These are phyloP conservation scores for Apophysomyces trapeziformis DNA, from an alignment of 371 early-diverging fungal species.

Conservation along the genomic window DNA sequence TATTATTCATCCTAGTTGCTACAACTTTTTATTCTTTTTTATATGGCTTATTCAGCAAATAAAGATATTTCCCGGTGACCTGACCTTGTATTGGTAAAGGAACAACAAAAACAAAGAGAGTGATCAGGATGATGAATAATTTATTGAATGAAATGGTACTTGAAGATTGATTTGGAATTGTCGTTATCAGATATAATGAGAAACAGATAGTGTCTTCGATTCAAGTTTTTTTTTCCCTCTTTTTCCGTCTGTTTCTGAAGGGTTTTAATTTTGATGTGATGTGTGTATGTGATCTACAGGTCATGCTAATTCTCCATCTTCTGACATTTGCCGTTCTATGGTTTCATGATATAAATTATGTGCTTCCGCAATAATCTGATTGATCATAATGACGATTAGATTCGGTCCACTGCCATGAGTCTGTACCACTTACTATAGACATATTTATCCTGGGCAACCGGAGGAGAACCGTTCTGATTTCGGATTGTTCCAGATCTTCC, in stretches of 20 bases:
- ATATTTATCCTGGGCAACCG: conserved; percentile 80
- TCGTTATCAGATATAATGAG: no score
- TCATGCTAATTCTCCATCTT: conserved; percentile 31
- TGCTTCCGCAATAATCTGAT: conserved; percentile 65
- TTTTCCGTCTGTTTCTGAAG: background rate
- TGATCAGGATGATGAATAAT: background rate
- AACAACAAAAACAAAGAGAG: no score
- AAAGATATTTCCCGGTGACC: background rate
- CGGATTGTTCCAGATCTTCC: conserved; percentile 91
- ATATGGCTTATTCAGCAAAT: background rate
- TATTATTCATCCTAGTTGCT: no score
- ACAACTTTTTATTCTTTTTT: no score
- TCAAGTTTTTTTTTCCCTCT: background rate
- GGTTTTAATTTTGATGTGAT: background rate
- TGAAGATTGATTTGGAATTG: background rate
- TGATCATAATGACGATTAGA: background rate
- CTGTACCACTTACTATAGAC: conserved; percentile 55
- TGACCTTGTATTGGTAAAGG: no score
- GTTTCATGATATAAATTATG: conserved; percentile 68
- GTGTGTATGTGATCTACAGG: background rate
- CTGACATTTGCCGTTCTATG: conserved; percentile 56
- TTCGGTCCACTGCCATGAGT: background rate
- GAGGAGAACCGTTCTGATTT: conserved; percentile 83
- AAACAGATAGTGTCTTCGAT: background rate
- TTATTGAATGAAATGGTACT: background rate